Base-by-base conservation (phyloP, 1,284 basidiomycete genomes). In the Trametes sp. region DNA sequence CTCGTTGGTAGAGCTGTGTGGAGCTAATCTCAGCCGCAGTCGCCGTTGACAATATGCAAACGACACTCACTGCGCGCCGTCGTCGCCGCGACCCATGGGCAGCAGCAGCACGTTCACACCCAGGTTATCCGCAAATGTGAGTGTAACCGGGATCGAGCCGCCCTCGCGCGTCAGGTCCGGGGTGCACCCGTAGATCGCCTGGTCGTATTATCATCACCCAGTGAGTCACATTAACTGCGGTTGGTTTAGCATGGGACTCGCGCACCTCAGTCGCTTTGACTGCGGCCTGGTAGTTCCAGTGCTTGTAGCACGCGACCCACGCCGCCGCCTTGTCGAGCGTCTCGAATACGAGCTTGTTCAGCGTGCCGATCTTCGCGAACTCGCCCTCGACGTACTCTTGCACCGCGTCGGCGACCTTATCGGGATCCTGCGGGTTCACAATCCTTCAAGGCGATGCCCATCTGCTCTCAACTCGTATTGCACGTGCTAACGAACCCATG, bases 201-300 rank as follows among this genome's bases (percentile, higher is more conserved):
- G 29, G n/a, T n/a, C n/a, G n/a, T n/a, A n/a, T n/a, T n/a, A n/a
- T n/a, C n/a, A n/a, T n/a, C n/a, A n/a, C n/a, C n/a, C n/a, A n/a
- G n/a, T n/a, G n/a, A n/a, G n/a, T n/a, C n/a, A n/a, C n/a, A n/a
- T n/a, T n/a, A n/a, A n/a, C n/a, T n/a, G n/a, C n/a, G n/a, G n/a
- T n/a, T n/a, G n/a, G n/a, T n/a, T n/a, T n/a, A n/a, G n/a, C n/a
- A n/a, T n/a, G n/a, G n/a, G n/a, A n/a, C n/a, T n/a, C n/a, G n/a
- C 21, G 38, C 46, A 87, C 89, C 82, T 85, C 81, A 13, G 93
- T 93, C 23, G 95, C 97, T 69, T 85, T 87, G 74, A 87, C 90
- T 0, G 96, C 97, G 2, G 98, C 97, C 72, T 92, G 87, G 80
- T 92, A 99, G 79, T 95, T 98, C 94, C 95, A 98, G 82, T 99